phyloP scores from a whole-genome alignment of 306 rosid genomes.

The Dalbergia cochinchinensis region DNA sequence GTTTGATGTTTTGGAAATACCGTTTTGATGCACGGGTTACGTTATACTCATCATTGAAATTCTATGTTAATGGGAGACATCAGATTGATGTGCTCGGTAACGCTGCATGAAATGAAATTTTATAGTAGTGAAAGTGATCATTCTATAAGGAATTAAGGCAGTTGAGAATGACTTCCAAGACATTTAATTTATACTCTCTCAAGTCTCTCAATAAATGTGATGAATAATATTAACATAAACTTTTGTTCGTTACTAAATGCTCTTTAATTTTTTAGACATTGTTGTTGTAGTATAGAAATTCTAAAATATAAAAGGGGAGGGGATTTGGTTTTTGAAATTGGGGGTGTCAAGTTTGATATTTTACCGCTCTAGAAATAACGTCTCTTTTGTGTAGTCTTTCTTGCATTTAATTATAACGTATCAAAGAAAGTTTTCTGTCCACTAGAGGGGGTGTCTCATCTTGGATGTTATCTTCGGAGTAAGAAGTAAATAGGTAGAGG shows the following conservation, averaged over 20 bases:
- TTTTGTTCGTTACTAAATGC: neutral
- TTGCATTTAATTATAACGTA: slow-evolving; percentile 28
- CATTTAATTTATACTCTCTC: slow-evolving; percentile 18
- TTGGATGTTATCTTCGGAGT: slow-evolving; percentile 35
- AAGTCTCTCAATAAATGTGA: neutral
- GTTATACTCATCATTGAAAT: slow-evolving; percentile 19
- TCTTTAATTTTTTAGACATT: neutral
- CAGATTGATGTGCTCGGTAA: slow-evolving; percentile 6
- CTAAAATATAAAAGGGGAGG: neutral
- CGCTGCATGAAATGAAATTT: slow-evolving; percentile 24
- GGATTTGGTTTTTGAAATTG: neutral
- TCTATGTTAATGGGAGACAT: slow-evolving; percentile 19
- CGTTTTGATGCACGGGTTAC: slow-evolving; percentile 9
- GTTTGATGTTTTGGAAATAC: slow-evolving; percentile 9
- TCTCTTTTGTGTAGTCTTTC: slow-evolving; percentile 21
- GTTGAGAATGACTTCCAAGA: slow-evolving; percentile 28
- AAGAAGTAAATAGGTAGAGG: slow-evolving; percentile 34
- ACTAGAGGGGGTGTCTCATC: slow-evolving; percentile 14
- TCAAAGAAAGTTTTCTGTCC: neutral
- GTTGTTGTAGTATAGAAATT: neutral
- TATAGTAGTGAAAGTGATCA: slow-evolving; percentile 2
- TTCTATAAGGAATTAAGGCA: slow-evolving; percentile 7
- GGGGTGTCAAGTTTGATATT: slow-evolving; percentile 18
- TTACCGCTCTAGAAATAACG: slow-evolving; percentile 26
- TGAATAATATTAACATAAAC: neutral